Evolutionary conservation across 192 early-diverging fungal species (phyloP), one percentile per base, ranked within the genome.

Genomic region (Coemansia guatemalensis): DNA sequence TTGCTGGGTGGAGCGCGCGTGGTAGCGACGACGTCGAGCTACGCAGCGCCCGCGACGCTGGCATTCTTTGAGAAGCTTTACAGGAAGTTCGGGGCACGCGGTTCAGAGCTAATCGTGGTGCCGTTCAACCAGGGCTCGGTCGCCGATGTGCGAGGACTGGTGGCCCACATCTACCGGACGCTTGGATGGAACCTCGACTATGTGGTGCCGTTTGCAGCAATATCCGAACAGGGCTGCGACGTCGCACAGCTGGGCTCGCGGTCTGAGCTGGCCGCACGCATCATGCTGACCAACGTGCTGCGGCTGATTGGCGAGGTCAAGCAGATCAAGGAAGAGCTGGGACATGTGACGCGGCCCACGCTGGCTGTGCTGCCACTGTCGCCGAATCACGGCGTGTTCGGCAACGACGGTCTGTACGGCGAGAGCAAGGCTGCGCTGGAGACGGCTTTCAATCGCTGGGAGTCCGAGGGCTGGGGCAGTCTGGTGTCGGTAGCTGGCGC

Each of bases 361-460:
- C 87, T 89, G 61, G 91, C 91, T 12, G 83, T 98, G 2, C 74
- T 98, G 53, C 95, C 95, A 6, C 68, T 96, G 56, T 98, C 95
- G 62, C 94, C 95, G 50, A 98, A 98, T 85, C 95, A 98, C 75
- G 95, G 94, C 66, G 93, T 90, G 4, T 95, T 98, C 62, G 95
- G 95, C 68, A 75, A 72, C 52, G 91, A 98, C 73, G 95, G 95
- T 74, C 83, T 96, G 24, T 98, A 98, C 82, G 87, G 90, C 69
- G 95, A 98, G 69, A 87, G 90, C 65, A 98, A 98, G 86, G 88
- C 94, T 58, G 90, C 88, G 44, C 87, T 98, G 44, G 93, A 98
- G 79, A 94, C 95, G 20, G 81, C 93, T 64, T 85, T 98, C 65
- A 93, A 93, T 84, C 85, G 94, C 61, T 96, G 92, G 90, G 83